Evolutionary conservation across 495 filamentous ascomycete species (phyloP).

Genomic region (Aspergillus avenaceus): DNA sequence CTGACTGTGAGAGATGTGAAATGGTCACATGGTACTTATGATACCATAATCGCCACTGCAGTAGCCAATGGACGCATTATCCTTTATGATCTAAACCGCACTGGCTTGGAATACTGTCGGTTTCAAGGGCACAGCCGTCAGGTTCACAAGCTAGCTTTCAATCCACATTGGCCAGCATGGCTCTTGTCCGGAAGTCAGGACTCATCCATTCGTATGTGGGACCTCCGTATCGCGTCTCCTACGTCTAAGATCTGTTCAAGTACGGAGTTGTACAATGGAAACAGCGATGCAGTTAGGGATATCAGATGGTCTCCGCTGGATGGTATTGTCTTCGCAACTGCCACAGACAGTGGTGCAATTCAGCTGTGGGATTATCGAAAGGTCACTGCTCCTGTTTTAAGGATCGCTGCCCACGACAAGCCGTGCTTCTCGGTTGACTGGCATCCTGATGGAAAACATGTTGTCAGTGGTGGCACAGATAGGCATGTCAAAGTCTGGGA

Average conservation of each 20-base stretch:
- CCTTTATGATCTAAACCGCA: constrained; percentile 75
- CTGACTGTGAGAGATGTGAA: constrained; percentile 80
- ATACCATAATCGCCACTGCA: constrained; percentile 73
- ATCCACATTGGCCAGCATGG: constrained; percentile 71
- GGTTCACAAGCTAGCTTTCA: constrained; percentile 88
- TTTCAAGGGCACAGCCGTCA: constrained; percentile 86
- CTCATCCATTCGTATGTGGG: constrained; percentile 80
- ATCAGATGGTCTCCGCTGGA: constrained; percentile 86
- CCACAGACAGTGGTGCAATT: constrained; percentile 79
- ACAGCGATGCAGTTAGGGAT: constrained; percentile 77
- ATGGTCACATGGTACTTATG: constrained; percentile 67
- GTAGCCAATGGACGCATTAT: constrained; percentile 83
- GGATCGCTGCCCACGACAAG: constrained; percentile 80
- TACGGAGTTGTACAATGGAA: constrained; percentile 54
- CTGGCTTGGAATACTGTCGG: constrained; percentile 69
- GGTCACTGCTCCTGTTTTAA: constrained; percentile 54
- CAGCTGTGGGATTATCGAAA: constrained; percentile 69
- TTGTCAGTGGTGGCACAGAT: constrained; percentile 80
- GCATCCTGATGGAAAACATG: constrained; percentile 91
- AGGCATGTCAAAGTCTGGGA: constrained; percentile 90
- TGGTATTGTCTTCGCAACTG: constrained; percentile 80
- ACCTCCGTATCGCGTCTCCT: constrained; percentile 56
- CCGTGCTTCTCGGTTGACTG: constrained; percentile 82
- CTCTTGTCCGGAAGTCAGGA: constrained; percentile 91
- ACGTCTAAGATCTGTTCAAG: constrained; percentile 50